phyloP scores from a whole-genome alignment of 2,329 filamentous ascomycete genomes.

The Zymoseptoria ardabiliae region DNA sequence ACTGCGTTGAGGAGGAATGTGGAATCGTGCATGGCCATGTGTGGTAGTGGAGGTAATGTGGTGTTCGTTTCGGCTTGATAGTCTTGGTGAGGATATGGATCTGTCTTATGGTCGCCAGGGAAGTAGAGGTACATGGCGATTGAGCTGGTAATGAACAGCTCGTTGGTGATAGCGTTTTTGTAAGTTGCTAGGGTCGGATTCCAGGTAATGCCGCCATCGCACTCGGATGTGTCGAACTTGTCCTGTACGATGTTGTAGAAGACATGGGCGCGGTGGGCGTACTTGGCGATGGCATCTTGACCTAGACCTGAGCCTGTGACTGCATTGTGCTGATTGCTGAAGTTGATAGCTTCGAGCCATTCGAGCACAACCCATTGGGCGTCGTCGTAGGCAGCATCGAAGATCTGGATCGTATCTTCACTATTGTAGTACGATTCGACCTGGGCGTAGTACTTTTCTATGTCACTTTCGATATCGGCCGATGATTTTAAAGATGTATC shows the following conservation, averaged over 20 bases:
- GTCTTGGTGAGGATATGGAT: constrained; percentile 27
- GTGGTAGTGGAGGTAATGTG: constrained; percentile 40
- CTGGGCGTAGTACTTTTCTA: constrained; percentile 22
- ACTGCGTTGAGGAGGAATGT: constrained; percentile 66
- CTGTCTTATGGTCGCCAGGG: constrained; percentile 66
- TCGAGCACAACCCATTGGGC: constrained; percentile 31
- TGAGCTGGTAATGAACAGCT: constrained; percentile 80
- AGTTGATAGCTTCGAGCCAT: constrained; percentile 29
- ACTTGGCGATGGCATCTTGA: constrained; percentile 63
- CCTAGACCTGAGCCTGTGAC: constrained; percentile 57
- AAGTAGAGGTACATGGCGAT: constrained; percentile 88
- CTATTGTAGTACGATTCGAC: constrained; percentile 22
- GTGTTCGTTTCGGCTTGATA: constrained; percentile 27
- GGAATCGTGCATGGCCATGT: constrained; percentile 22
- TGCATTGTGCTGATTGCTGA: constrained; percentile 24
- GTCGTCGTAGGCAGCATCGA: constrained; percentile 28
- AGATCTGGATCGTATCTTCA: constrained; percentile 27
- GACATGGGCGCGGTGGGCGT: constrained; percentile 73
- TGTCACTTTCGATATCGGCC: constrained; percentile 15
- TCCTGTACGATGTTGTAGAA: constrained; percentile 78
- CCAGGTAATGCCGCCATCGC: constrained; percentile 86
- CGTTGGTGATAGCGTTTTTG: constrained; percentile 95
- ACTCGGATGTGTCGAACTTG: constrained; percentile 77
- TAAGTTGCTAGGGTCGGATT: constrained; percentile 74
- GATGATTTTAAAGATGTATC: not conserved